Percentiles rank a stretch among this genome's conserved stretches.
Conservation (phyloP, 1,284 basidiomycete species). For the Phellinidium pouzarii region DNA sequence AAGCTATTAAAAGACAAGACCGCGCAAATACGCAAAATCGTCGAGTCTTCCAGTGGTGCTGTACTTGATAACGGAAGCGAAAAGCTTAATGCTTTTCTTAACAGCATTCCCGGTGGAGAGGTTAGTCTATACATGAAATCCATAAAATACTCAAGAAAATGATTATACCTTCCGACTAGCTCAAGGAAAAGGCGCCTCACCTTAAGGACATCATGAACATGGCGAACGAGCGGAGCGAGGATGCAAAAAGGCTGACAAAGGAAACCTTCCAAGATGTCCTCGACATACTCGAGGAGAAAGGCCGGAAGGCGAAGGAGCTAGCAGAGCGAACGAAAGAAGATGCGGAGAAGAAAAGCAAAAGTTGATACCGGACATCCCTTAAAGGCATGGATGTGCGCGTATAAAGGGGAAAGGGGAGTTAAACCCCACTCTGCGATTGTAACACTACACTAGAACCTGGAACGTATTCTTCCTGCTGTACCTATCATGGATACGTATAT, state of each 20-base stretch:
- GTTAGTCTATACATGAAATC: slow-evolving; percentile 18
- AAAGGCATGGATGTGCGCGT: too few species aligned
- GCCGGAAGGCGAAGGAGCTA: slow-evolving; percentile 29
- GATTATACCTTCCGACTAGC: background rate
- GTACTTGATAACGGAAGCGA: slow-evolving; percentile 25
- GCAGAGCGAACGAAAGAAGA: slow-evolving; percentile 26
- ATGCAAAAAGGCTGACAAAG: slow-evolving; percentile 30
- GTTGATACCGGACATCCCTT: background rate
- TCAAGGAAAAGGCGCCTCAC: slow-evolving; percentile 27
- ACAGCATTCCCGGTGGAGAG: slow-evolving; percentile 28
- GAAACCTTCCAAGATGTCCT: slow-evolving; percentile 33
- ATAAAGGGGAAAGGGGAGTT: too few species aligned
- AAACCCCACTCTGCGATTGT: too few species aligned
- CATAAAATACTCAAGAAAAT: background rate
- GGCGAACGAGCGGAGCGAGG: slow-evolving; percentile 26
- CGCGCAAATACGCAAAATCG: slow-evolving; percentile 25
- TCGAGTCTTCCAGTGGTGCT: slow-evolving; percentile 19
- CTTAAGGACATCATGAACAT: slow-evolving; percentile 27
- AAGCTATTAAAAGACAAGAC: slow-evolving; percentile 27
- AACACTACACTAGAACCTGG: too few species aligned
- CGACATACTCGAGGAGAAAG: slow-evolving; percentile 32
- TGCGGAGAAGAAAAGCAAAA: slow-evolving; percentile 20
- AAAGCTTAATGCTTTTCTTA: slow-evolving; percentile 25
- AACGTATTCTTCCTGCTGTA: too few species aligned
- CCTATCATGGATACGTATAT: too few species aligned